phyloP scores from a whole-genome alignment of 345 rosid species.

The Camelina hispida region DNA sequence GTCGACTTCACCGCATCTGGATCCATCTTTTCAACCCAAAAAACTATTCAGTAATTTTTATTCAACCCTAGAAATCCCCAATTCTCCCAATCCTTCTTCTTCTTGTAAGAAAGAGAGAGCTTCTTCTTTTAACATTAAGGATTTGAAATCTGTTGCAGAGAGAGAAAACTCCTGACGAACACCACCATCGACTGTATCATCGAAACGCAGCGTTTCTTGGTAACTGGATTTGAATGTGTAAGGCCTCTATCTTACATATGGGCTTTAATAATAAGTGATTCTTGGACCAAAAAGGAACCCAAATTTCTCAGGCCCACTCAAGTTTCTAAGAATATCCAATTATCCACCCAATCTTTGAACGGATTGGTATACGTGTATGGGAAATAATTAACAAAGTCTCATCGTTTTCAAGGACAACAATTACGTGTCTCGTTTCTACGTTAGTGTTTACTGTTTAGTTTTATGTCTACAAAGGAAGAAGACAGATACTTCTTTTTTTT shows the following conservation, averaged over 20 bases:
- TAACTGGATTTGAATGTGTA: neutral
- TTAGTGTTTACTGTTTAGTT: neutral
- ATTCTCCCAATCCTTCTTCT: neutral
- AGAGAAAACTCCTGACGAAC: neutral
- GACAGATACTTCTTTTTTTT: slow-evolving; percentile 5
- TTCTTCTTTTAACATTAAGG: neutral
- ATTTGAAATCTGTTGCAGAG: slow-evolving; percentile 27
- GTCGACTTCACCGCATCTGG: slow-evolving; percentile 86
- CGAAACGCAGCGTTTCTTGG: neutral
- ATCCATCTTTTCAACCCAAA: slow-evolving; percentile 52
- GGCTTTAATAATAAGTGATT: neutral
- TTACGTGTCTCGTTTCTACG: slow-evolving; percentile 24
- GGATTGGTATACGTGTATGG: slow-evolving; percentile 2
- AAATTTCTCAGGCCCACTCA: neutral
- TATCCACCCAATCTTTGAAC: slow-evolving; percentile 11
- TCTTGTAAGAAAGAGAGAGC: neutral
- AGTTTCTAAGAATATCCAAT: neutral
- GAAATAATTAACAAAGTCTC: neutral
- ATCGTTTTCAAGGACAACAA: slow-evolving; percentile 14
- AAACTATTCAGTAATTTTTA: too few relatives aligned
- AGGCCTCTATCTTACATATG: neutral
- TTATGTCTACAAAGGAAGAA: neutral
- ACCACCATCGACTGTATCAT: neutral
- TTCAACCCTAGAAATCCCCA: too few relatives aligned
- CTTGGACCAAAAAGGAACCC: neutral